Percentiles rank a stretch among this genome's conserved stretches.
Conservation (phyloP, 257 asterid genomes). For the Penstemon barbatus region DNA sequence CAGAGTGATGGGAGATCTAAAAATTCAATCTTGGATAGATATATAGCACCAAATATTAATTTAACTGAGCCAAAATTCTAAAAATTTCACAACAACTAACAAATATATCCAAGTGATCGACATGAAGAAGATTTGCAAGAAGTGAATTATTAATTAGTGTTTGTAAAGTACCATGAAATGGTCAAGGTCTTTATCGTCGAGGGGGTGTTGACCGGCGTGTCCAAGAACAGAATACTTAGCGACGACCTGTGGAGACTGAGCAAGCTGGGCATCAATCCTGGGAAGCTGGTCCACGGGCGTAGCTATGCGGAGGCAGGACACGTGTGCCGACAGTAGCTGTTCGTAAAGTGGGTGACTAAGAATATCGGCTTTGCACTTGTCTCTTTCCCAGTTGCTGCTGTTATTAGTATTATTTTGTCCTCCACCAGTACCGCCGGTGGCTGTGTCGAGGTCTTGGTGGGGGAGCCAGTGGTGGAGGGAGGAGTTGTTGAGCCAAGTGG, state of each 20-base stretch:
- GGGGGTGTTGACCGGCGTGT: constrained; percentile 49
- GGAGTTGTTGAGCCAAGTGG: constrained; percentile 47
- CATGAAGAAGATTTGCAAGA: neutral
- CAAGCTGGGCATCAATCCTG: constrained; percentile 94
- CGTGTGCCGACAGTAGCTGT: constrained; percentile 86
- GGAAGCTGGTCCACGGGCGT: constrained; percentile 99
- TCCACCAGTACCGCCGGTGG: constrained; percentile 31
- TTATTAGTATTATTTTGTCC: constrained; percentile 29
- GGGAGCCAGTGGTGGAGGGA: constrained; percentile 56
- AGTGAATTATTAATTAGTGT: neutral
- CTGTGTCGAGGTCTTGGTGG: constrained; percentile 37
- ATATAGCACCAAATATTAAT: neutral
- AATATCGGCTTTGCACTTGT: constrained; percentile 82
- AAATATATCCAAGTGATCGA: neutral
- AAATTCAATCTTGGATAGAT: constrained; percentile 16
- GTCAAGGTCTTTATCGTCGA: constrained; percentile 87
- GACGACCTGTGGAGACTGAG: constrained; percentile 83
- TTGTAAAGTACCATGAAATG: constrained; percentile 70
- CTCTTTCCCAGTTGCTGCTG: constrained; percentile 72
- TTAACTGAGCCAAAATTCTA: constrained; percentile 8
- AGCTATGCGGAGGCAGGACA: constrained; percentile 87
- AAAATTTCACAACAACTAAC: neutral
- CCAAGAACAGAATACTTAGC: constrained; percentile 81
- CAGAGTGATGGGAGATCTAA: constrained; percentile 11
- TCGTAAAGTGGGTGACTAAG: constrained; percentile 81